phyloP scores from a whole-genome alignment of 148 eudicot genomes.

The Chenopodium formosanum region DNA sequence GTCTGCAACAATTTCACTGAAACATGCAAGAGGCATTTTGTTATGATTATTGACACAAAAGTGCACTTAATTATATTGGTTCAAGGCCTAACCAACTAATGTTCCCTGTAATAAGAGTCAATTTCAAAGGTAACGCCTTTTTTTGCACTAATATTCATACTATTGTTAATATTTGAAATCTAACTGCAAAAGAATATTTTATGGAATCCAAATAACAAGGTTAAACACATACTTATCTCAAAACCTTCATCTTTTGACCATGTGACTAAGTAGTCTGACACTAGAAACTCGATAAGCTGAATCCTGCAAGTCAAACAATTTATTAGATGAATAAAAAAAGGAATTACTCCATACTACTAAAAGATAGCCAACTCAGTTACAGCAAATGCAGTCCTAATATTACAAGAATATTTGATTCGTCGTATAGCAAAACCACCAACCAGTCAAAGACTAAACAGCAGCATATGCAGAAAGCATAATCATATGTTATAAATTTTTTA shows the following conservation, averaged over 20 bases:
- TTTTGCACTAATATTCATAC: not conserved
- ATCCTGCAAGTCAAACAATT: conserved; percentile 58
- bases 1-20: not conserved
- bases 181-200: not conserved
- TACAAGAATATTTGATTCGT: not conserved
- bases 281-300: conserved; percentile 77
- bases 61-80: not conserved
- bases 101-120: not conserved
- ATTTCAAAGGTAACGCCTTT: not conserved
- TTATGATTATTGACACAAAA: not conserved
- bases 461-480: not conserved
- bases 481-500: not conserved
- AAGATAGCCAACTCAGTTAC: not conserved
- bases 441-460: no score
- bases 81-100: not conserved
- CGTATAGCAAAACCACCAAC: not conserved
- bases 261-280: conserved; percentile 55
- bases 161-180: not conserved
- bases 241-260: conserved; percentile 64
- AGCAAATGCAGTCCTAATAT: not conserved
- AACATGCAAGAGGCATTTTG: not conserved
- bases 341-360: not conserved
- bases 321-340: not conserved
- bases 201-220: not conserved
- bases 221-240: conserved; percentile 51